Conservation (phyloP, 2,329 filamentous ascomycete species). For the Aspergillus ibericus region DNA sequence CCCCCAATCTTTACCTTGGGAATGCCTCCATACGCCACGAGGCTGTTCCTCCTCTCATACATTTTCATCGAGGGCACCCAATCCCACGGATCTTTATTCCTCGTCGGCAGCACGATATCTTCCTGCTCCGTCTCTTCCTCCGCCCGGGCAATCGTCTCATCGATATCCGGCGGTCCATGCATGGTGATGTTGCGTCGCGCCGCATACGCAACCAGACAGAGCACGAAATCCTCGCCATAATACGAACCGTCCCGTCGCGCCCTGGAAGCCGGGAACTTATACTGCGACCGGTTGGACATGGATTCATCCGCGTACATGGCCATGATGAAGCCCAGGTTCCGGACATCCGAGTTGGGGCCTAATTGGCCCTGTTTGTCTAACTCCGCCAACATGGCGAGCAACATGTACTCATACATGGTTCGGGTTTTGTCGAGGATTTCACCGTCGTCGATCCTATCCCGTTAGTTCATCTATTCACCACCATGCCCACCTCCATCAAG, state of each 20-base stretch:
- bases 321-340: slow-evolving; percentile 44
- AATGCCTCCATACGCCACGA: too few species aligned
- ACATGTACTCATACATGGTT: slow-evolving; percentile 21
- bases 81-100: not conserved
- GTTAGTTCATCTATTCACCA: too few species aligned
- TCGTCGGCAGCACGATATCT: slow-evolving; percentile 28
- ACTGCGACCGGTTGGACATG: not conserved
- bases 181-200: slow-evolving; percentile 17
- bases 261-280: not conserved
- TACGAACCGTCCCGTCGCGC: not conserved
- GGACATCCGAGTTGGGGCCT: slow-evolving; percentile 35
- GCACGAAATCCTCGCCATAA: not conserved
- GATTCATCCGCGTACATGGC: slow-evolving; percentile 31
- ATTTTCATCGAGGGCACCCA: not conserved
- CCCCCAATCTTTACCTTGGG: slow-evolving; percentile 34
- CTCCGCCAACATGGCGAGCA: slow-evolving; percentile 43
- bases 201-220: slow-evolving; percentile 18
- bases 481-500: too few species aligned
- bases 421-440: not conserved
- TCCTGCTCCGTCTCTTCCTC: slow-evolving; percentile 21
- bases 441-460: slow-evolving; percentile 14
- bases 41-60: not conserved
- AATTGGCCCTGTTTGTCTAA: slow-evolving; percentile 39
- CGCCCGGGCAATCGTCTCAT: slow-evolving; percentile 23
- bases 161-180: slow-evolving; percentile 20